Evolutionary conservation across 2,329 filamentous ascomycete genomes (phyloP), one percentile per base, ranked within the genome.

Genomic region (Fonsecaea pugnacius): DNA sequence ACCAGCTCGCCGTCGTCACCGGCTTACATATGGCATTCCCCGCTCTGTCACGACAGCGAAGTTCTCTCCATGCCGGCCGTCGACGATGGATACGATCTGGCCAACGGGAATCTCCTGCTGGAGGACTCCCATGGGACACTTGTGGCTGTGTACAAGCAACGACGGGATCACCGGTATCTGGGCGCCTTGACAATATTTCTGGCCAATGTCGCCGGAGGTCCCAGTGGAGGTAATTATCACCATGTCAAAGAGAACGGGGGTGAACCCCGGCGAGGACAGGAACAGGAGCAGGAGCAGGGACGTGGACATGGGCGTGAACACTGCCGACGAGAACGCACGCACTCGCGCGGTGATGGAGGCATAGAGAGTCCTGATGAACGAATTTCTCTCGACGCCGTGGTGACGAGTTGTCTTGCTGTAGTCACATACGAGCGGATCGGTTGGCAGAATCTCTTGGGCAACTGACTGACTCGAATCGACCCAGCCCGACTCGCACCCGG

Each of bases 141-240:
- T 12, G 53, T 65, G 24, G 66, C 66, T 8, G 63, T 65, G 35
- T 67, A 67, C 38, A 67, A 64, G 36, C 66, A 67, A 50, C 50
- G 66, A 38, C 59, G 66, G 12, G 66, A 67, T 38, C 60, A 43
- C 10, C 14, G 56, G 27, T 57, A 63, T 9, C 36, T 67, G 18
- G 66, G 66, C 16, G 38, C 40, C 3, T 40, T 67, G 40, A 61
- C 57, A 14, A 50, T 67, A 14, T 67, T 67, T 38, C 35, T 50
- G 43, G 43, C 21, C 18, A 24, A 48, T 12, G 43, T 48, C 21
- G 43, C 18, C 21, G 21, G 33, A 3, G 43, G 43, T 10, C 9
- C 43, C 24, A 27, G 43, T 21, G 5, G 9, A 2, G 43, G 10
- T 46, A 48, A 33, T 30, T 14, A 21, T 24, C 27, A 14, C 16